Evolutionary conservation across 169 alveolate species (phyloP), one percentile per base, ranked within the genome.

Genomic region (Eimeria nieschulzi): DNA sequence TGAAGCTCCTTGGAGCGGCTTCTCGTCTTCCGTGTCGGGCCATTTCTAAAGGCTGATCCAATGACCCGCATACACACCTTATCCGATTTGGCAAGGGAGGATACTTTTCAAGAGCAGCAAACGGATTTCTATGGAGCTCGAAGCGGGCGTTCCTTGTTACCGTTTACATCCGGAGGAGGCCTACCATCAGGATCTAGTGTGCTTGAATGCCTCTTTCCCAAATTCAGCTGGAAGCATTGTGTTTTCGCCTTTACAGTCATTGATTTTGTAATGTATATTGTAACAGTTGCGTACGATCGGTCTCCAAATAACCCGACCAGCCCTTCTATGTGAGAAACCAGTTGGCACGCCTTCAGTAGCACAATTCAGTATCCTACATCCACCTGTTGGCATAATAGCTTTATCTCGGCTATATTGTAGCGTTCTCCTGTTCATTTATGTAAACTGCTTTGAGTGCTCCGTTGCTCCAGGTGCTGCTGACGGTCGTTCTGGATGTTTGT

Each of bases 1-100:
- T 33, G 46, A 33, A 33, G 46, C 46, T 33, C 46, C 46, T 33
- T 33, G 46, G 46, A 33, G 46, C 46, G 46, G 46, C 46, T 33
- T 33, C 46, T 3, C 46, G 6, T 33, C 46, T 33, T 33, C 46
- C 46, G 6, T 33, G 46, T 33, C 3, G 46, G 46, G 46, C 46
- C 0, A 33, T 1, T 33, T 33, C 46, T 59, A 1, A 15, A 70
- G 8, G 21, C 78, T 25, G 64, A 7, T 9, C 39, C 51, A 19
- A 75, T 75, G 84, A 66, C 84, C 51, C 66, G 66, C 46, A 56
- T 75, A 13, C 84, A 75, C 55, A 75, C 84, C 12, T 53, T 75
- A 53, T 59, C 84, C 51, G 84, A 75, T 56, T 64, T 75, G 9
- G 84, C 39, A 46, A 75, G 84, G 70, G 66, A 75, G 68, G 84